Percentiles rank a stretch among this genome's conserved stretches.
These are phyloP conservation scores for Penicillium egyptiacum DNA, from an alignment of 495 filamentous ascomycete species.

Conservation along the genomic window DNA sequence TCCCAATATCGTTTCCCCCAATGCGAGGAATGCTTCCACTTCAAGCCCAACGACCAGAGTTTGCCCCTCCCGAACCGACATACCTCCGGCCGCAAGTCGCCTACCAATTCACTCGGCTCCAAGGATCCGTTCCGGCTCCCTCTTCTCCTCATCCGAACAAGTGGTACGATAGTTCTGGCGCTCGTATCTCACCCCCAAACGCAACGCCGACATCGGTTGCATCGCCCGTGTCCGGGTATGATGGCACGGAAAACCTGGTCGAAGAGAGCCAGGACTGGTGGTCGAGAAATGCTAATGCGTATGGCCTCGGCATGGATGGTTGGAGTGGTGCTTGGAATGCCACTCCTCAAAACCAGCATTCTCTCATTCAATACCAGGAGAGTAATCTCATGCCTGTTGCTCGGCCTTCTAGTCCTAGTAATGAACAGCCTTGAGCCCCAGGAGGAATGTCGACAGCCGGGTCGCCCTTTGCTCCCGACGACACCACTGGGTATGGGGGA, in stretches of 20 bases:
- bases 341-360: constrained; percentile 1
- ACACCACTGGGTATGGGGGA: constrained; percentile 10
- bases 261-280: constrained; percentile 62
- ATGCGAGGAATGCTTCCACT: constrained; percentile 25
- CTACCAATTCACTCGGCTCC: constrained; percentile 19
- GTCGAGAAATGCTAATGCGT: constrained; percentile 49
- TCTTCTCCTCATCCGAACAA: constrained; percentile 13
- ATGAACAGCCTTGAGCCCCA: constrained; percentile 9
- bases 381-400: constrained; percentile 17
- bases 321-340: constrained; percentile 39
- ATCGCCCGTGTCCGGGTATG: constrained; percentile 43
- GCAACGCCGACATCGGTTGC: constrained; percentile 25
- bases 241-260: constrained; percentile 49
- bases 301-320: constrained; percentile 48
- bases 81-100: constrained; percentile 36
- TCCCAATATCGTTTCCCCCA: constrained; percentile 24
- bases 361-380: constrained; percentile 13
- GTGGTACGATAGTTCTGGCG: constrained; percentile 32
- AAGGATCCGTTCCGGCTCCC: constrained; percentile 19
- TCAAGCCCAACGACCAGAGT: constrained; percentile 24
- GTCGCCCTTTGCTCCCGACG: constrained; percentile 3
- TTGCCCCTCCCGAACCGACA: constrained; percentile 37
- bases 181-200: constrained; percentile 22
- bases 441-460: constrained; percentile 7
- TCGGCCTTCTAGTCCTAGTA: constrained; percentile 9